Evolutionary conservation across 352 stramenopile genomes (phyloP), one percentile per base, ranked within the genome.

Genomic region (Phytophthora pinifolia): DNA sequence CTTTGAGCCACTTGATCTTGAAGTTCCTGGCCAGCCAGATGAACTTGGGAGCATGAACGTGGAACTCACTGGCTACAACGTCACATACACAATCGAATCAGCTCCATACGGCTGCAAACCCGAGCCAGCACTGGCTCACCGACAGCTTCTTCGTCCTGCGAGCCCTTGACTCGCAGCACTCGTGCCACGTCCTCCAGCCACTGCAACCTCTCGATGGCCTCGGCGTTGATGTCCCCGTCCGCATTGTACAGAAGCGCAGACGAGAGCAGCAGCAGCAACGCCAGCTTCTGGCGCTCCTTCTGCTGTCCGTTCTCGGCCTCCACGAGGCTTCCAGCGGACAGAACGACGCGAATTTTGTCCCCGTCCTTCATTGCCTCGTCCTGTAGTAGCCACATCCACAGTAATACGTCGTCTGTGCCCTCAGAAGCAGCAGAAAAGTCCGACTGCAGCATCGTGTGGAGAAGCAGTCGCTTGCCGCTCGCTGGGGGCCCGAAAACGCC

Each of bases 1-100:
- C 49, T 18, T 55, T 70, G 44, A 86, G 76, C 79, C 79, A 89
- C 60, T 89, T 88, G 52, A 88, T 43, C 38, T 89, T 89, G 55
- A 73, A 72, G 43, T 89, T 88, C 37, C 64, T 75, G 35, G 64
- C 57, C 17, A 88, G 35, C 76, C 76, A 89, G n/a, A 89, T 44
- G 32, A 89, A 68, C 47, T 75, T 79, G 9, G 79, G 79, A 13
- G 78, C 68, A 46, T 86, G 73, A 10, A 66, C 31, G 37, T 62
- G 62, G 22, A 88, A 83, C 15, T 80, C 74, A 27, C 50, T 67
- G 12, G 54, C 74, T 72, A 27, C 13, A 48, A 7, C 9, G 9
- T 30, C 20, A 62, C 6, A 45, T 8, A 35, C 10, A 52, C 17
- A 20, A 46, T 36, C 45, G 4, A 9, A 56, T 54, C 30, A 57